Percentiles rank a stretch among this genome's conserved stretches.
Conservation (phyloP, 257 asterid genomes). For the Cruciata laevipes region DNA sequence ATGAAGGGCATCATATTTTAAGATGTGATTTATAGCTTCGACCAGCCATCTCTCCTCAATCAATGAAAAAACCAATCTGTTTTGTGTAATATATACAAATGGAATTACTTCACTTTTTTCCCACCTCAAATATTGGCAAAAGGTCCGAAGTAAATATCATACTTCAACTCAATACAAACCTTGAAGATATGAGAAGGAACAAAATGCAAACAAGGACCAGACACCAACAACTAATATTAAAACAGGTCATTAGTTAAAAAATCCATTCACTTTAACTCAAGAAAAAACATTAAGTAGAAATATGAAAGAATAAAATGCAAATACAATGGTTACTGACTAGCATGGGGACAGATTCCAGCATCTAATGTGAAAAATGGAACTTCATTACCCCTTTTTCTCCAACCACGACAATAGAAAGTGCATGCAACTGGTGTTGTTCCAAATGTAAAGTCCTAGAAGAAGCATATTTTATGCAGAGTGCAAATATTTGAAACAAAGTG, state of each 20-base stretch:
- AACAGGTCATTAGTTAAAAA: not conserved
- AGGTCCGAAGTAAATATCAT: not conserved
- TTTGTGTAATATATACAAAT: not conserved
- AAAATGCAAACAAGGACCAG: not conserved
- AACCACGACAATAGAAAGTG: not conserved
- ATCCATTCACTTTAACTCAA: not conserved
- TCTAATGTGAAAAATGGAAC: not conserved
- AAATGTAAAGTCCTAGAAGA: not conserved
- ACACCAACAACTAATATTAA: not conserved
- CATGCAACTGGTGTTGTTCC: not conserved
- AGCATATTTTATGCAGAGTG: not conserved
- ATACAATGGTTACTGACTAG: not conserved
- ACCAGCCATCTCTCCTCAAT: conserved; percentile 1
- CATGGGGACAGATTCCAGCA: not conserved
- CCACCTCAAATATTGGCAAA: not conserved
- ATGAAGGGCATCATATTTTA: not conserved
- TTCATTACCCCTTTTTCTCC: not conserved
- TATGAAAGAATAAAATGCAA: not conserved
- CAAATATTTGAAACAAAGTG: conserved; percentile 13
- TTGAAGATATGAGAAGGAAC: not conserved
- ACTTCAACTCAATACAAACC: not conserved
- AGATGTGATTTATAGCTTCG: not conserved
- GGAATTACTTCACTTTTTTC: not conserved
- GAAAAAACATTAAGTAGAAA: not conserved
- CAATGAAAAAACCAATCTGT: not conserved